Conservation (phyloP, 2,329 filamentous ascomycete genomes). For the Scleromitrula shiraiana region DNA sequence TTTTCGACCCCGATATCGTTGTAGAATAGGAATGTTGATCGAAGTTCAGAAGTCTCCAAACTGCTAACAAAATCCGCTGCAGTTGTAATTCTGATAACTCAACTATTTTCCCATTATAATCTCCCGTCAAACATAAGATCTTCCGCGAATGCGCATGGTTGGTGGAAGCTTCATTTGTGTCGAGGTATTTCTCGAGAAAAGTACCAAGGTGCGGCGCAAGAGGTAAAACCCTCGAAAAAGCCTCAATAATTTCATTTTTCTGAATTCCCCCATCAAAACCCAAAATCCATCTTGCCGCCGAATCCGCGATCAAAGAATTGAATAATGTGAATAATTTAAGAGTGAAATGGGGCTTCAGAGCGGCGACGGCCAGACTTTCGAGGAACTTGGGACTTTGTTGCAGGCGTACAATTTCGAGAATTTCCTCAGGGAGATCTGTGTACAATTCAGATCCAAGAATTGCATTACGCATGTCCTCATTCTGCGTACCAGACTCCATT, state of each 20-base stretch:
- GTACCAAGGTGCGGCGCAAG: conserved; percentile 73
- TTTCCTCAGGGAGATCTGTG: conserved; percentile 58
- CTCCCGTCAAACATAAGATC: conserved; percentile 20
- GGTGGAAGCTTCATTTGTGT: conserved; percentile 7
- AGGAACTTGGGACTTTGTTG: conserved; percentile 59
- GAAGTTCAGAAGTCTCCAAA: conserved; percentile 73
- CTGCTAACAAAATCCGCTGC: conserved; percentile 51
- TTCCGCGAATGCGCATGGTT: conserved; percentile 14
- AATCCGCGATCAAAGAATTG: conserved; percentile 68
- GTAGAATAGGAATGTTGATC: conserved; percentile 60
- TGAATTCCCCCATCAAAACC: conserved; percentile 14
- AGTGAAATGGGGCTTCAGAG: conserved; percentile 63
- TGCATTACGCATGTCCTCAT: conserved; percentile 46
- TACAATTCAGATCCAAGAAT: conserved; percentile 36
- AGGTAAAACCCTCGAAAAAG: conserved; percentile 72
- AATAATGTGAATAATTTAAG: conserved; percentile 68
- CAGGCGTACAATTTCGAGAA: conserved; percentile 58
- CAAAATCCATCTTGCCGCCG: conserved; percentile 72
- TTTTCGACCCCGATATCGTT: conserved; percentile 55
- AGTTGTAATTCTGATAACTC: conserved; percentile 33
- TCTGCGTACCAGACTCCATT: conserved; percentile 34
- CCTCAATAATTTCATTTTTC: conserved; percentile 46
- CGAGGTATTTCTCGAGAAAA: conserved; percentile 51
- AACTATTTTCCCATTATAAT: conserved; percentile 26
- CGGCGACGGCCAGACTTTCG: conserved; percentile 59